Base-by-base conservation (phyloP, 495 filamentous ascomycete genomes). In the Penicillium steckii region DNA sequence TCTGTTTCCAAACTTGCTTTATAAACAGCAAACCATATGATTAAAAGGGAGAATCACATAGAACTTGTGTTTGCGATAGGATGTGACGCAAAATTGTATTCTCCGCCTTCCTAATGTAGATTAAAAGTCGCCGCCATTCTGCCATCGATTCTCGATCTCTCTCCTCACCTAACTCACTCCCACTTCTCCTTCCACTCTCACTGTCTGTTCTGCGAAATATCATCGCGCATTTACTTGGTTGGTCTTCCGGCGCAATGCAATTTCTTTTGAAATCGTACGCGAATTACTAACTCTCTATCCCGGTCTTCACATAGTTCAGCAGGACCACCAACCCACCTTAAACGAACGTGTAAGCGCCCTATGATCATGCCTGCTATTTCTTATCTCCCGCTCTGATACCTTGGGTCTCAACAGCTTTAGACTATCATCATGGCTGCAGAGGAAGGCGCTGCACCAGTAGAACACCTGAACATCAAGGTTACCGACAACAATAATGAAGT, bases 401-500 rank as follows among this genome's bases (percentile, higher is more conserved):
- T 45, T n/a, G n/a, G n/a, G 9, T 52, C 50, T 45, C 15, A 15
- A 9, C 29, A 32, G 33, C 1, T 8, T 17, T 37, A 13, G 7
- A 37, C 33, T 15, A 37, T 32, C 29, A 32, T 30, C 3, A 66
- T 66, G 63, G 55, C 63, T 17, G 53, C 53, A 15, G 63, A 63
- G 19, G 46, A 61, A 21, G 60, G 56, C 37, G 79, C 85, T 33
- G 78, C 80, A 37, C 72, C 79, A 21, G 73, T 69, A 29, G 95
- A 97, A 70, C 95, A 99, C 69, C 79, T 99, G 7, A 99, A 99
- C 70, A 97, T 99, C 79, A 99, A 99, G 67, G 95, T 99, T n/a
- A 97, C 95, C 0, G 95, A 99, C 59, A 96, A 96, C 75, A 96
- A 99, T 77, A 99, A 99, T 63, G 95, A 99, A 61, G 95, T 99